Base-by-base conservation (phyloP, 305 asterid species). In the Euphrasia arctica region DNA sequence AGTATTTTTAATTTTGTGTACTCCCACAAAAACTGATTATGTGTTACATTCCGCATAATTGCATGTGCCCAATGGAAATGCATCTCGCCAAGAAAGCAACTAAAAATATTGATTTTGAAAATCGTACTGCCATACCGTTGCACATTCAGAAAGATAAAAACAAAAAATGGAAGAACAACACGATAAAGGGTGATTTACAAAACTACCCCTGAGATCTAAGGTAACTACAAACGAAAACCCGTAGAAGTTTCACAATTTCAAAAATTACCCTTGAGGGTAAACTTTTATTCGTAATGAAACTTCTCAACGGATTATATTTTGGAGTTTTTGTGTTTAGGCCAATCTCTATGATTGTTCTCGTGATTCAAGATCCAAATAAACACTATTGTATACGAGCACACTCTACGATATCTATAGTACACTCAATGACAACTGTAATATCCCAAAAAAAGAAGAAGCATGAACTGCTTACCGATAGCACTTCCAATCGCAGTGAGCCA, bases 401-500 rank as follows among this genome's bases (percentile, higher is more conserved):
- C 8, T 39, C 43, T 6, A 8, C 43, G 9, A 39, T 39, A 39
- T 39, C 43, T 6, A 39, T 39, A 39, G 43, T 1, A 39, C 43
- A 39, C 43, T 39, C 43, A 7, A 8, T 1, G 43, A 7, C 9
- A 39, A 39, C 11, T 8, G 11, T 39, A 39, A 60, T 51, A 51
- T 51, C 43, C 9, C 11, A 4, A 39, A 7, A 39, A 12, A 11
- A 59, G 2, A 64, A 64, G 14, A 41, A 9, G 10, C 49, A 36
- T 47, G 13, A n/a, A 57, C 47, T 29, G 49, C 77, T 69, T 80
- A 90, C 97, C 90, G 68, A 84, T 65, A 47, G 90, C 92, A 82
- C 90, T 90, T 71, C 96, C 97, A 65, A 90, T 41, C n/a, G 96
- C 97, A 62, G 80, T 58, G 62, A 87, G 36, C 97, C 97, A 90